These are phyloP conservation scores for Wolfiporia cocos DNA, from an alignment of 1,284 basidiomycete species.

Conservation along the genomic window DNA sequence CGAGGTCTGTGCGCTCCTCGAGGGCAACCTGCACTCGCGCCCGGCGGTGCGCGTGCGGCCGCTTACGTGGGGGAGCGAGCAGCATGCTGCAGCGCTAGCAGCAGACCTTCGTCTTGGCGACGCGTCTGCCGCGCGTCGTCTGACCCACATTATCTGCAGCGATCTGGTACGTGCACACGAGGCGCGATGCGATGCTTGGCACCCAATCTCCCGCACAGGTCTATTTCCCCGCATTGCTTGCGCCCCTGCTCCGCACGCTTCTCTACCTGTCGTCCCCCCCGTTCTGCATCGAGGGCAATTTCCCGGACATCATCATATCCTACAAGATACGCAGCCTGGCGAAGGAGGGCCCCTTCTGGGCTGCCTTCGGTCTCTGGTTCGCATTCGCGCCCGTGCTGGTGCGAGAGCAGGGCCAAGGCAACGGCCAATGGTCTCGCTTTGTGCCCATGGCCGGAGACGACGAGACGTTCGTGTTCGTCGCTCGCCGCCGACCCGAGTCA, in stretches of 20 bases:
- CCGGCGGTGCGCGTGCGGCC: conserved; percentile 35
- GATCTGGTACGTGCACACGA: conserved; percentile 61
- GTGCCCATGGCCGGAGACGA: conserved; percentile 30
- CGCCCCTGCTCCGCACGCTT: conserved; percentile 63
- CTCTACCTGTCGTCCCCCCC: conserved; percentile 53
- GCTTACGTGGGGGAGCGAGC: conserved; percentile 59
- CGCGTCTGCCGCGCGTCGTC: conserved; percentile 13
- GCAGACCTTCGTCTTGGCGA: conserved; percentile 29
- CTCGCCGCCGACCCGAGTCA: conserved; percentile 50
- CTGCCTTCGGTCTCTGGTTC: conserved; percentile 81
- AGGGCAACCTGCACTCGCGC: conserved; percentile 37
- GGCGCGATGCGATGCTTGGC: no score
- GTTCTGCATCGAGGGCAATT: conserved; percentile 6
- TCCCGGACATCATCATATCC: conserved; percentile 47
- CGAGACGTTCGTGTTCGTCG: conserved; percentile 55
- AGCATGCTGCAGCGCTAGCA: conserved; percentile 34
- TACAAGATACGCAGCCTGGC: conserved; percentile 75
- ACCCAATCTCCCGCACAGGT: conserved; percentile 35
- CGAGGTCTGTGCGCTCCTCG: conserved; percentile 59
- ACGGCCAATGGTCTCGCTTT: conserved; percentile 21
- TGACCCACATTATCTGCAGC: conserved; percentile 69
- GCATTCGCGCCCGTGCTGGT: conserved; percentile 55
- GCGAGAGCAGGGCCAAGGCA: conserved; percentile 10
- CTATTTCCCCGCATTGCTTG: conserved; percentile 71
- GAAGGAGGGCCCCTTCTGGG: conserved; percentile 80